Conservation (phyloP, 768 basidiomycete species). For the Naematelia encephala region DNA sequence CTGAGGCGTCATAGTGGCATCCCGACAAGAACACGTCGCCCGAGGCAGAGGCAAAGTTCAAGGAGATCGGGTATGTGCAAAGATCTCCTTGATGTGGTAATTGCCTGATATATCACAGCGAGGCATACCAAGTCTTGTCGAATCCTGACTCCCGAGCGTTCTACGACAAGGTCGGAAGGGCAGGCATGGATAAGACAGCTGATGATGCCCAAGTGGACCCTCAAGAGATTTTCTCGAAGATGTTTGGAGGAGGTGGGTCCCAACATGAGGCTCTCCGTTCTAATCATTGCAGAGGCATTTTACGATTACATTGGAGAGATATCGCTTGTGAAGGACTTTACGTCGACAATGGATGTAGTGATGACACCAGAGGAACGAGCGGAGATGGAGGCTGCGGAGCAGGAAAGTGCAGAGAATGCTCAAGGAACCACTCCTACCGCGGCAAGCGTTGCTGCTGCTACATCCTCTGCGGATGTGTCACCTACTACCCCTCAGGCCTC, state of each 20-base stretch:
- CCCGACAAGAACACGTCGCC: slow-evolving; percentile 90
- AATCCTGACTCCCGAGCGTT: slow-evolving; percentile 73
- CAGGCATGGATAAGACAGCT: slow-evolving; percentile 69
- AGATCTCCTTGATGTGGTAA: background rate
- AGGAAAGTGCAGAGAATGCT: slow-evolving; percentile 50
- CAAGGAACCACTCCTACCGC: slow-evolving; percentile 19
- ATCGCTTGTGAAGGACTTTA: slow-evolving; percentile 85
- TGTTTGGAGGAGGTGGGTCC: slow-evolving; percentile 71
- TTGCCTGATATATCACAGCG: slow-evolving; percentile 52
- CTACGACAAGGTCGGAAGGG: slow-evolving; percentile 93
- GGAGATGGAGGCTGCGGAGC: slow-evolving; percentile 73
- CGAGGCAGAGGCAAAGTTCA: slow-evolving; percentile 95
- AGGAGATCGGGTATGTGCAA: slow-evolving; percentile 74
- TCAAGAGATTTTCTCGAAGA: slow-evolving; percentile 87
- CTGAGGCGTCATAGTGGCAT: slow-evolving; percentile 63
- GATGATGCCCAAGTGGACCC: slow-evolving; percentile 87
- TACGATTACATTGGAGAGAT: slow-evolving; percentile 93
- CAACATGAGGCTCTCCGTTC: background rate
- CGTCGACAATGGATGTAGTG: slow-evolving; percentile 65
- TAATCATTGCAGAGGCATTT: slow-evolving; percentile 63
- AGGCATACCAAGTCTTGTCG: slow-evolving; percentile 81
- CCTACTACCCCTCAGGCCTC: slow-evolving; percentile 42
- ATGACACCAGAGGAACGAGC: slow-evolving; percentile 90
- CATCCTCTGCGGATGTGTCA: slow-evolving; percentile 16
- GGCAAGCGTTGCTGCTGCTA: slow-evolving; percentile 36